Conservation (phyloP, 2,329 filamentous ascomycete species). For the Apiospora saccharicola region DNA sequence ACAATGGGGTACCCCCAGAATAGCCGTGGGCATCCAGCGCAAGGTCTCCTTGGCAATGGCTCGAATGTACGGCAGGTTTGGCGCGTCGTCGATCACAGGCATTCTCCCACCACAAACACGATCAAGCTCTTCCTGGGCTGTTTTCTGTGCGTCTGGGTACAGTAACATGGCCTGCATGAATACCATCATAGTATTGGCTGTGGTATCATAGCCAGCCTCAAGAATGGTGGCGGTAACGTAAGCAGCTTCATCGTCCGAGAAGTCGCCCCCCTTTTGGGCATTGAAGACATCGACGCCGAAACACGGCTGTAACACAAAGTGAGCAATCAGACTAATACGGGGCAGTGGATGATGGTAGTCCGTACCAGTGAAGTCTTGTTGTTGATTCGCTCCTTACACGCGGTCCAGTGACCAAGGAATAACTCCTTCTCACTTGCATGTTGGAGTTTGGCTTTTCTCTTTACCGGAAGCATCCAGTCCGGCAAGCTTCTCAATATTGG, state of each 20-base stretch:
- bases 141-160: slow-evolving; percentile 56
- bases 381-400: slow-evolving; percentile 44
- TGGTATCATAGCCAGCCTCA: slow-evolving; percentile 49
- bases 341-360: not conserved
- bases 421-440: slow-evolving; percentile 52
- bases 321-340: not conserved
- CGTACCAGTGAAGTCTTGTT: slow-evolving; percentile 39
- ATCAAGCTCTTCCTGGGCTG: slow-evolving; percentile 62
- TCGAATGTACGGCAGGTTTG: slow-evolving; percentile 57
- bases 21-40: slow-evolving; percentile 54
- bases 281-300: slow-evolving; percentile 36
- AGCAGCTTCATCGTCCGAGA: slow-evolving; percentile 43
- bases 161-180: slow-evolving; percentile 57
- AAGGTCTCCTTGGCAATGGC: slow-evolving; percentile 64
- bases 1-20: slow-evolving; percentile 52
- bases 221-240: slow-evolving; percentile 41
- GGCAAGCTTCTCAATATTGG: slow-evolving; percentile 54
- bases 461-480: slow-evolving; percentile 48
- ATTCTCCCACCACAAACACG: slow-evolving; percentile 58
- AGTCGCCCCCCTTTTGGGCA: slow-evolving; percentile 40
- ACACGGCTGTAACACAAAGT: slow-evolving; percentile 32
- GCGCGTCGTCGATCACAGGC: slow-evolving; percentile 56
- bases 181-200: slow-evolving; percentile 53
- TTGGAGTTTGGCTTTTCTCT: slow-evolving; percentile 48
- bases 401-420: slow-evolving; percentile 49